A percentile compares a stretch with the other conserved stretches of the same genome.
These are phyloP conservation scores for Papiliotrema terrestris DNA, from an alignment of 1,284 basidiomycete genomes.

Conservation along the genomic window DNA sequence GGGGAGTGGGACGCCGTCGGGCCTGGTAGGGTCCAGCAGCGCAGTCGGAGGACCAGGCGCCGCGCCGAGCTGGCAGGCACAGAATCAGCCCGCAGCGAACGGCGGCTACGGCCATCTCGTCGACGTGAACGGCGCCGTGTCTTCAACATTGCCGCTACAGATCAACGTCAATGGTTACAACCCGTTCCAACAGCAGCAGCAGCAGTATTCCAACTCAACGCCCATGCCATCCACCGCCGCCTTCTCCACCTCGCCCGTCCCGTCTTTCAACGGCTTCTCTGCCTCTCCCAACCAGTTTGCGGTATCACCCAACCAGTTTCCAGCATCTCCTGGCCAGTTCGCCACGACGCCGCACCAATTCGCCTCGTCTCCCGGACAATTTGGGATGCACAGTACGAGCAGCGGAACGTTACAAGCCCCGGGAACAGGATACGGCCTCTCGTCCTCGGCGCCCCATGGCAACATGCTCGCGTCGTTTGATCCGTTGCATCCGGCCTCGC, in stretches of 20 bases:
- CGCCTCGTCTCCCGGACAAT: background rate
- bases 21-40: background rate
- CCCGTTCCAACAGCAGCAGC: slow-evolving; percentile 1
- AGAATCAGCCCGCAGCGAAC: background rate
- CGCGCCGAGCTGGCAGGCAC: background rate
- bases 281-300: background rate
- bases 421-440: background rate
- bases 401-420: background rate
- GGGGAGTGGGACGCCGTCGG: slow-evolving; percentile 1
- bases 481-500: background rate
- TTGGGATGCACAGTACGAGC: no score
- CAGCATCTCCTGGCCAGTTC: no score
- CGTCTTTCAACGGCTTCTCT: background rate
- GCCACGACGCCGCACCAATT: background rate
- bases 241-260: background rate
- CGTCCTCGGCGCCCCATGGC: background rate
- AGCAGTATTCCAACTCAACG: background rate
- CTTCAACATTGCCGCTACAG: slow-evolving; percentile 36
- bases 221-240: background rate
- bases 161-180: slow-evolving; percentile 12
- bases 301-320: background rate
- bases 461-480: background rate
- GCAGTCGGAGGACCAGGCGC: background rate
- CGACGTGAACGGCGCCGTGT: slow-evolving; percentile 22
- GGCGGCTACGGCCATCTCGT: slow-evolving; percentile 14